Evolutionary conservation across 805 yeast species (phyloP).

Genomic region (Wickerhamiella occidentalis): DNA sequence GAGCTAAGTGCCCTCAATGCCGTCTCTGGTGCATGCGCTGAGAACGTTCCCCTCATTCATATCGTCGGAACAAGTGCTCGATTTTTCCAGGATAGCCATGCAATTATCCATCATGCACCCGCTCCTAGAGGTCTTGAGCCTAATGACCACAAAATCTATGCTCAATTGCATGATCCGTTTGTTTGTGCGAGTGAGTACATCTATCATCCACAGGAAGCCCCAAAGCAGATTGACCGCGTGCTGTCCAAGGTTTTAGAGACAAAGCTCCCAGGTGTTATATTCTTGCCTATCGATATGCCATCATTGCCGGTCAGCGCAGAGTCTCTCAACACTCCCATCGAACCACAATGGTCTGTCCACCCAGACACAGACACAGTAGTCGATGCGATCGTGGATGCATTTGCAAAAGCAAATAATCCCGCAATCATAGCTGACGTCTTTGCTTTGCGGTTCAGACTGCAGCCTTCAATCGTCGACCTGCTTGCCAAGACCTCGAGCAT

Average conservation of each 20-base stretch:
- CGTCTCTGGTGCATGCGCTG: constrained; percentile 71
- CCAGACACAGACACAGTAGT: constrained; percentile 28
- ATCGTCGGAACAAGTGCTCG: constrained; percentile 66
- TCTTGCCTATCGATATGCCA: constrained; percentile 60
- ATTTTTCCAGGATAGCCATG: constrained; percentile 28
- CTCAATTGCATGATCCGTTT: constrained; percentile 44
- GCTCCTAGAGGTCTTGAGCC: constrained; percentile 28
- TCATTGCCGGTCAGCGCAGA: constrained; percentile 32
- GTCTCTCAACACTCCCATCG: constrained; percentile 24
- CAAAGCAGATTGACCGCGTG: constrained; percentile 56
- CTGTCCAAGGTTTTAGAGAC: constrained; percentile 42
- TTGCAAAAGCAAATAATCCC: constrained; percentile 47
- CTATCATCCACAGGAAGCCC: constrained; percentile 35
- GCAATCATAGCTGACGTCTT: constrained; percentile 61
- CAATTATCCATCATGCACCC: constrained; percentile 31
- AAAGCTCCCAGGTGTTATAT: constrained; percentile 73
- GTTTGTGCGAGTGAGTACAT: constrained; percentile 48
- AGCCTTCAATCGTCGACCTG: constrained; percentile 37
- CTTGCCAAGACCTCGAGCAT: constrained; percentile 41
- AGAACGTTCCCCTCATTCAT: constrained; percentile 64
- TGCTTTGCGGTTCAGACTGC: constrained; percentile 37
- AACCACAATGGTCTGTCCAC: not conserved
- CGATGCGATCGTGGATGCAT: constrained; percentile 34
- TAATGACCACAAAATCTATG: constrained; percentile 61
- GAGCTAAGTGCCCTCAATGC: constrained; percentile 79